A percentile compares a stretch with the other conserved stretches of the same genome.
These are phyloP conservation scores for Fusarium sp. DNA, from an alignment of 2,329 filamentous ascomycete genomes.

Conservation along the genomic window DNA sequence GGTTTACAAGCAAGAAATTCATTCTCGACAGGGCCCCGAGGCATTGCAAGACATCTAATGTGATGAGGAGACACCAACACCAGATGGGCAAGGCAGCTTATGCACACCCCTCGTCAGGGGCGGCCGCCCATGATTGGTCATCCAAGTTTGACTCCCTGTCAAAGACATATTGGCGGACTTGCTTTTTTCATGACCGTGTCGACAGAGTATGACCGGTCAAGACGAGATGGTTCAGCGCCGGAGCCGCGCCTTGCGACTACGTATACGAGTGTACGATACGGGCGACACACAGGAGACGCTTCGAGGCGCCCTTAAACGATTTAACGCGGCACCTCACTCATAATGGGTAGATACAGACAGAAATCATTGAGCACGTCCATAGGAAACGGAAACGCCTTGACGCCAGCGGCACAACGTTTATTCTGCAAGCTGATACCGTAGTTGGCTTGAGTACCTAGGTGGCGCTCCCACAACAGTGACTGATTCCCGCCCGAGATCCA, in stretches of 20 bases:
- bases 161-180: constrained; percentile 35
- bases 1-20: background rate
- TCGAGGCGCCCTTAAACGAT: background rate
- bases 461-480: constrained; percentile 14
- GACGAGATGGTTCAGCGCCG: constrained; percentile 6
- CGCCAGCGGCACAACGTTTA: constrained; percentile 26
- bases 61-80: constrained; percentile 25
- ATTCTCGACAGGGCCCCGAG: constrained; percentile 3
- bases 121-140: constrained; percentile 40
- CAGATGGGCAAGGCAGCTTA: constrained; percentile 23
- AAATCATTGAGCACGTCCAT: constrained; percentile 30
- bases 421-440: constrained; percentile 18
- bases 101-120: constrained; percentile 38
- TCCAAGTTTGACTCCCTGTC: constrained; percentile 32
- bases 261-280: constrained; percentile 14
- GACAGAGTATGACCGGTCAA: constrained; percentile 14
- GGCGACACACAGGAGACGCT: background rate
- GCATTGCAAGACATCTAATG: constrained; percentile 30
- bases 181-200: constrained; percentile 35
- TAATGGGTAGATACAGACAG: background rate
- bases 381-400: constrained; percentile 7
- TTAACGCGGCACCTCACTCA: background rate
- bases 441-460: constrained; percentile 1
- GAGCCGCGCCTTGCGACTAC: constrained; percentile 23
- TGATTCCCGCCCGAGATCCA: constrained; percentile 7